Evolutionary conservation across 2,329 filamentous ascomycete species (phyloP).

Genomic region (Stemphylium beticola): DNA sequence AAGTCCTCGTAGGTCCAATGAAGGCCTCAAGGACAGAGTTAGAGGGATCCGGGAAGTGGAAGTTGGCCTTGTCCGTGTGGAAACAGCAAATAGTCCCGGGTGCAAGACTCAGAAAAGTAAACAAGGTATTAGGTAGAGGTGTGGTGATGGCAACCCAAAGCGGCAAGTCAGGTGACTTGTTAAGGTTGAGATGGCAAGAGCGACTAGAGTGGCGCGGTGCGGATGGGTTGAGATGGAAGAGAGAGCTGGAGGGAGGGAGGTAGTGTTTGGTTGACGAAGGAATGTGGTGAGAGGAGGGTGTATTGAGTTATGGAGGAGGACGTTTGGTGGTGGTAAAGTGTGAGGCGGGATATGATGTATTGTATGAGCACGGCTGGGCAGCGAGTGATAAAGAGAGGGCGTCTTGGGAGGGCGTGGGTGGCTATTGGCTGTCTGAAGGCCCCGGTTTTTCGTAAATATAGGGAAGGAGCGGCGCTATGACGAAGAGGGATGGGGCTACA

Average conservation of each 20-base stretch:
- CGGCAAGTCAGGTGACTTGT: slow-evolving; percentile 30
- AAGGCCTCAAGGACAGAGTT: slow-evolving; percentile 49
- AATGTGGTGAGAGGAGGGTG: slow-evolving; percentile 28
- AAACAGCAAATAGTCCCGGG: slow-evolving; percentile 11
- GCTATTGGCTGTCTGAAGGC: slow-evolving; percentile 37
- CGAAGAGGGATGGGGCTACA: slow-evolving; percentile 45
- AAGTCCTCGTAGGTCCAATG: slow-evolving; percentile 50
- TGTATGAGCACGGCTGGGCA: slow-evolving; percentile 45
- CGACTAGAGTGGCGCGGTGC: slow-evolving; percentile 1
- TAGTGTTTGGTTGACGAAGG: slow-evolving; percentile 25
- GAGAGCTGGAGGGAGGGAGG: slow-evolving; percentile 23
- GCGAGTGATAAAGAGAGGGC: slow-evolving; percentile 39
- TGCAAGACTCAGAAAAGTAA: slow-evolving; percentile 12
- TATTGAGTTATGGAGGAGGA: not conserved
- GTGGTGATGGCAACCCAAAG: slow-evolving; percentile 23
- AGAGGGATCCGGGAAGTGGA: slow-evolving; percentile 28
- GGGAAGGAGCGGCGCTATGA: slow-evolving; percentile 48
- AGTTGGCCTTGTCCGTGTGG: slow-evolving; percentile 12
- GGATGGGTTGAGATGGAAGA: not conserved
- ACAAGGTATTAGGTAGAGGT: slow-evolving; percentile 21
- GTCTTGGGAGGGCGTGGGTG: slow-evolving; percentile 19
- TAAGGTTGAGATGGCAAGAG: slow-evolving; percentile 8
- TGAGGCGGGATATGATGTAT: slow-evolving; percentile 49
- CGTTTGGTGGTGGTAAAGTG: slow-evolving; percentile 19
- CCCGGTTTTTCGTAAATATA: slow-evolving; percentile 48